Percentiles rank a stretch among this genome's conserved stretches.
Conservation (phyloP, 352 stramenopile species). For the Globisporangium paroecandrum region DNA sequence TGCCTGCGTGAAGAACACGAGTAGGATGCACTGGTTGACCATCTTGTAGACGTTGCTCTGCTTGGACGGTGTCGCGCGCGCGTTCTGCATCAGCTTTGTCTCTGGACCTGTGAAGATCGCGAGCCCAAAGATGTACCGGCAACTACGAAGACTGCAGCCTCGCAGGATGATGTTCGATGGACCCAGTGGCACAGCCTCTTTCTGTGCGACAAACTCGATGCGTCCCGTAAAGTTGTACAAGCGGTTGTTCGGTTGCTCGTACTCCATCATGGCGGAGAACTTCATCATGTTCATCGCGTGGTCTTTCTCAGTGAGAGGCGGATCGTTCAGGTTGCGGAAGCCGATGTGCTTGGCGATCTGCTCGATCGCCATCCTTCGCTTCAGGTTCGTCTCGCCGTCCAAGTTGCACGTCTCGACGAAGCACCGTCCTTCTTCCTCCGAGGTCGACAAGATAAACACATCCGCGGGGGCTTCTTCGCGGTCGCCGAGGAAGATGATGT, state of each 20-base stretch:
- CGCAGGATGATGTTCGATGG: constrained; percentile 83
- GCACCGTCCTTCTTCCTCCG: constrained; percentile 70
- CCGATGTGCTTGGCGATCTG: constrained; percentile 51
- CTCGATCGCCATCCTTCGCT: constrained; percentile 62
- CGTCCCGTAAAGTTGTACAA: constrained; percentile 70
- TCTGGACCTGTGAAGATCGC: constrained; percentile 90
- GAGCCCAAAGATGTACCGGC: constrained; percentile 59
- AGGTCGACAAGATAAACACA: constrained; percentile 67
- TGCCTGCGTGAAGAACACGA: constrained; percentile 62
- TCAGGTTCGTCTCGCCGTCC: constrained; percentile 95
- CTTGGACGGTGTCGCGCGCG: constrained; percentile 59
- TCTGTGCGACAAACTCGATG: constrained; percentile 30
- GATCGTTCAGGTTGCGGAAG: constrained; percentile 57
- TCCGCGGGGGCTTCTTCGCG: constrained; percentile 63
- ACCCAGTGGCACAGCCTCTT: constrained; percentile 42
- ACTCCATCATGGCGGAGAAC: constrained; percentile 47
- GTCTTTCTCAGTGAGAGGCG: constrained; percentile 29
- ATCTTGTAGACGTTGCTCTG: constrained; percentile 71
- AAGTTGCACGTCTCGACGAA: constrained; percentile 94
- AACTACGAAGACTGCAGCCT: constrained; percentile 63
- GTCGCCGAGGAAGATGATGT: constrained; percentile 49
- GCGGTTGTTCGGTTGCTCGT: constrained; percentile 77
- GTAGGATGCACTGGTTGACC: constrained; percentile 65
- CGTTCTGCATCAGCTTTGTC: constrained; percentile 86
- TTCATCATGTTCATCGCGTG: constrained; percentile 38